Percentiles rank a stretch among this genome's conserved stretches.
Evolutionary conservation across 2,329 filamentous ascomycete species (phyloP).

Genomic region (Ophiostoma novo-ulmi): DNA sequence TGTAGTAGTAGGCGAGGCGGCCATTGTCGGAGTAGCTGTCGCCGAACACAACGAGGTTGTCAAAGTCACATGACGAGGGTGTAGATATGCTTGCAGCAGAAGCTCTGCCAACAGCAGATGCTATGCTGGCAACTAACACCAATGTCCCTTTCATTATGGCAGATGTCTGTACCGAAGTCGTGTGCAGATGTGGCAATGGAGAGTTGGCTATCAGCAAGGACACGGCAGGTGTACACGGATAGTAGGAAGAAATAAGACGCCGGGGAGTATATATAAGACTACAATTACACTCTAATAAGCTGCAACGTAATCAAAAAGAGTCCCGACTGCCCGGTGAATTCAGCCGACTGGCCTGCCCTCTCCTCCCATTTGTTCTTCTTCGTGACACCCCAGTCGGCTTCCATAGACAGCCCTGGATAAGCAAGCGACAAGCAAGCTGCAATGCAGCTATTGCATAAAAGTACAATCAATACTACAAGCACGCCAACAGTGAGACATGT

Average conservation of each 20-base stretch:
- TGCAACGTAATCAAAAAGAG: background rate
- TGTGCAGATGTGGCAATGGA: background rate
- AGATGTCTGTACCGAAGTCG: too few species aligned
- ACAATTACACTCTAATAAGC: background rate
- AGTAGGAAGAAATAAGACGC: background rate
- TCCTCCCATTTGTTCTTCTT: background rate
- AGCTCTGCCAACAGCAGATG: constrained; percentile 13
- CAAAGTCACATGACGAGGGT: constrained; percentile 41
- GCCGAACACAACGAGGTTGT: constrained; percentile 64
- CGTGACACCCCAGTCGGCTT: background rate
- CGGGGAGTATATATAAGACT: background rate
- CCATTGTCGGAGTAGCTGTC: constrained; percentile 74
- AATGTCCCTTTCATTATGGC: background rate
- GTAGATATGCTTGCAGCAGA: background rate
- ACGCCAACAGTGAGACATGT: background rate
- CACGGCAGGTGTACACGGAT: background rate
- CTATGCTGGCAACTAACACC: background rate
- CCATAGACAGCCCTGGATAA: background rate
- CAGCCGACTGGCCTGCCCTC: background rate
- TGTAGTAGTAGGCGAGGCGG: constrained; percentile 58
- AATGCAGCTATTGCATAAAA: background rate
- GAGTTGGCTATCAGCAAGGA: too few species aligned
- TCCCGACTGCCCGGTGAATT: background rate
- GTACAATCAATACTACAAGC: background rate
- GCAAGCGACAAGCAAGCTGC: background rate